Evolutionary conservation across 495 filamentous ascomycete species (phyloP).

Genomic region (Penicillium bialowiezense): DNA sequence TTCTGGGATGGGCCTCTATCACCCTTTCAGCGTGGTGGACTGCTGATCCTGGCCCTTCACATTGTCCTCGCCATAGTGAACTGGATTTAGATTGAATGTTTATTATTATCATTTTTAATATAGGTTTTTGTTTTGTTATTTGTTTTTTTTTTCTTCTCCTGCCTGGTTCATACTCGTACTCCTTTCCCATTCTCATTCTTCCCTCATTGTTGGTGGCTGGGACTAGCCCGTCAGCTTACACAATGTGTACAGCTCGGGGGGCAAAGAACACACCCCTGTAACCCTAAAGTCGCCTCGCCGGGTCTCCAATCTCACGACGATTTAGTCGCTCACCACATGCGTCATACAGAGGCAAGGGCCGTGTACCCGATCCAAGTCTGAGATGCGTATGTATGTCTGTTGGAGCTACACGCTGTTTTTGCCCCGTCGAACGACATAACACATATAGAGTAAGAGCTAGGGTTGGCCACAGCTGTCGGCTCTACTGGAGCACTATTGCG

Average conservation of each 20-base stretch:
- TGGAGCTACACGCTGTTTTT: not conserved
- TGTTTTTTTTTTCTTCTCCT: not conserved
- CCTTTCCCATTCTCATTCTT: not conserved
- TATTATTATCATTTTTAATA: no score
- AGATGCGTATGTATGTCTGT: no score
- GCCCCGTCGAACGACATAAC: not conserved
- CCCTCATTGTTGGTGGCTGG: slow-evolving; percentile 1
- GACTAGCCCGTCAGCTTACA: not conserved
- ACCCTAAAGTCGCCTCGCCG: not conserved
- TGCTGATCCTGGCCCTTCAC: not conserved
- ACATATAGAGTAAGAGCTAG: no score
- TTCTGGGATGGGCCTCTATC: not conserved
- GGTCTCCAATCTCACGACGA: not conserved
- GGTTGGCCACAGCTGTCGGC: not conserved
- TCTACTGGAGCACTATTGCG: slow-evolving; percentile 1
- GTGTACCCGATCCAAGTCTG: slow-evolving; percentile 1
- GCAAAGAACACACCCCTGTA: not conserved
- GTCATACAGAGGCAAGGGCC: slow-evolving; percentile 9
- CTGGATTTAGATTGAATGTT: no score
- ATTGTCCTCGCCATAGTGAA: no score
- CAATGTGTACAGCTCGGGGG: not conserved
- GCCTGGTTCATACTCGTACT: not conserved
- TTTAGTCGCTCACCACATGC: slow-evolving; percentile 7
- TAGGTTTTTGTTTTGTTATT: slow-evolving; percentile 1
- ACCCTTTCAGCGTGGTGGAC: not conserved